Evolutionary conservation across 2,329 filamentous ascomycete genomes (phyloP), one percentile per base, ranked within the genome.

Genomic region (Aspergillus novoparasiticus): DNA sequence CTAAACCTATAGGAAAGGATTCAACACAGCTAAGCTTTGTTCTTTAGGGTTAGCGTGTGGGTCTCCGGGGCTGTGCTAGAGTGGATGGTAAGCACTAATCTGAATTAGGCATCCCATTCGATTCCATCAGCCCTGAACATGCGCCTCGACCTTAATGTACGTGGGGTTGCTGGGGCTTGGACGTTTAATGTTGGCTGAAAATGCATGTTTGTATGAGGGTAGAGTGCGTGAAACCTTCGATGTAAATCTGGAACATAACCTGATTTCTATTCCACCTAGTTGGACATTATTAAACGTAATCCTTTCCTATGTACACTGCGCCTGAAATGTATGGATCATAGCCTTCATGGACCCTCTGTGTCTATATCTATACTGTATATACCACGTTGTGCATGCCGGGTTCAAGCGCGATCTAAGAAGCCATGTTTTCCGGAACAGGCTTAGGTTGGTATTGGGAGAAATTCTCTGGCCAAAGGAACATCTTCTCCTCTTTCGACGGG

Each of bases 381-480:
- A n/a, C 34, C 51, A 55, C 11, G 21, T n/a, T 10, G 50, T 50
- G 59, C 36, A 53, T 46, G 43, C 12, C 19, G 21, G 23, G 56
- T 57, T 39, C 26, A 23, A 28, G n/a, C 5, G 14, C 34, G 14
- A 16, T 39, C 21, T 54, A 66, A 21, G 53, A 58, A 19, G 50
- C 23, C 8, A 45, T 32, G n/a, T 62, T 55, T 41, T 70, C 68
- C 23, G 60, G 55, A 43, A 71, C 68, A 19, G 66, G 66, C 41
- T 63, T 61, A 23, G 76, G 75, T 67, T 79, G 79, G 58, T 80
- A 74, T 64, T 84, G 77, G 6, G 83, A 81, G 68, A 87, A 87
- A 10, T 82, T 79, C 71, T 88, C 84, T 0, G 87, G 87, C 87
- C 86, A 89, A 50, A 88, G 75, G 68, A 88, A 85, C 78, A 86